Percentiles rank a stretch among this genome's conserved stretches.
Evolutionary conservation across 2,329 filamentous ascomycete species (phyloP).

Genomic region (Pezicula radicicola): DNA sequence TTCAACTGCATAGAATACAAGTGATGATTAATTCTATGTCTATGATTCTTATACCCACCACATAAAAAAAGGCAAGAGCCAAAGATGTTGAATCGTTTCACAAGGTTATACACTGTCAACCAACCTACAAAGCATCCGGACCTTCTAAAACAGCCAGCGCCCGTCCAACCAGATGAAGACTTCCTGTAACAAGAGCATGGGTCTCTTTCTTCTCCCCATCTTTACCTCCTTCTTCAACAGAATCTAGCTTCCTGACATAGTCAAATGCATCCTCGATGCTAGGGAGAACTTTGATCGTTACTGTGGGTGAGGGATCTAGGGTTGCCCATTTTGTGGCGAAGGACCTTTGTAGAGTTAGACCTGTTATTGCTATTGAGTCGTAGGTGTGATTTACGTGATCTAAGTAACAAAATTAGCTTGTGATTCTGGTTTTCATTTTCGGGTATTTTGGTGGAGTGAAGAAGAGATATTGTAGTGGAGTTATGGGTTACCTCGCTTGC

Average conservation of each 20-base stretch:
- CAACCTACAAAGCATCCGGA: constrained; percentile 16
- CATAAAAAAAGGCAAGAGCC: too few relatives aligned
- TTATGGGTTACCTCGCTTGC: constrained; percentile 38
- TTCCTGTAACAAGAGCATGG: constrained; percentile 52
- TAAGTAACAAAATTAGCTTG: constrained; percentile 15
- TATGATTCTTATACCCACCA: too few relatives aligned
- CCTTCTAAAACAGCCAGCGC: constrained; percentile 70
- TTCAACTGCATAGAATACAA: too few relatives aligned
- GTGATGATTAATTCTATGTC: too few relatives aligned
- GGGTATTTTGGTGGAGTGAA: not conserved
- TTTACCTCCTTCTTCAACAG: constrained; percentile 5
- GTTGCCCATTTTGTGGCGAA: constrained; percentile 32
- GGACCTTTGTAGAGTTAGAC: constrained; percentile 63
- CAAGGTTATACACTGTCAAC: not conserved
- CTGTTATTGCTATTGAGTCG: constrained; percentile 36
- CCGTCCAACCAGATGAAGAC: constrained; percentile 63
- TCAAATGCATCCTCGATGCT: constrained; percentile 55
- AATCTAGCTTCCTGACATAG: constrained; percentile 36
- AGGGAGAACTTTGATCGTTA: constrained; percentile 35
- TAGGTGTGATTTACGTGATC: constrained; percentile 55
- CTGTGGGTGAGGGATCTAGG: constrained; percentile 4
- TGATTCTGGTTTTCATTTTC: not conserved
- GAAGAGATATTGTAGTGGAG: not conserved
- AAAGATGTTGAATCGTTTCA: too few relatives aligned
- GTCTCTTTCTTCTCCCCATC: constrained; percentile 14